Conservation (phyloP, 768 basidiomycete species). For the Mycena olivaceomarginata region DNA sequence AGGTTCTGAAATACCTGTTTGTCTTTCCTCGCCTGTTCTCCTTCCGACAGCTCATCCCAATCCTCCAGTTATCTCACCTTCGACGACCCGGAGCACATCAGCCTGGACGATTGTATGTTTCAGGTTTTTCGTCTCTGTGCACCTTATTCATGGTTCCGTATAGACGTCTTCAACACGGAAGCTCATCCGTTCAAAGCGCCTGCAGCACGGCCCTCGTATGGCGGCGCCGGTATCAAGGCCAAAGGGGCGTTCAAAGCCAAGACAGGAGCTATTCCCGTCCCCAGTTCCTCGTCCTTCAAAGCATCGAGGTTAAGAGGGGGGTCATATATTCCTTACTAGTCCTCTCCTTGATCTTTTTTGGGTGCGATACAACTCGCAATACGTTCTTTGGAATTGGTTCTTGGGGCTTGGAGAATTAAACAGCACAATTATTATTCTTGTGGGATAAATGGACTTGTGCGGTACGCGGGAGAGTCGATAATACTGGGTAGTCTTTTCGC, state of each 20-base stretch:
- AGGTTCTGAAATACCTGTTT: slow-evolving; percentile 88
- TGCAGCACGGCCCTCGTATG: slow-evolving; percentile 43
- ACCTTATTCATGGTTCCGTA: not conserved
- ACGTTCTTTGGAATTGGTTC: not conserved
- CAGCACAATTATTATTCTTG: slow-evolving; percentile 66
- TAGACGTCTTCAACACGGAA: slow-evolving; percentile 84
- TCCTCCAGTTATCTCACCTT: slow-evolving; percentile 59
- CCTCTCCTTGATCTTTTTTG: no score
- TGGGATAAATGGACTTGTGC: slow-evolving; percentile 87
- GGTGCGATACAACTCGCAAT: no score
- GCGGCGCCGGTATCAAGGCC: not conserved
- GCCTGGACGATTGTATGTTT: slow-evolving; percentile 76
- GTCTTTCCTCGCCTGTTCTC: slow-evolving; percentile 50
- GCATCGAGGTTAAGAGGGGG: no score
- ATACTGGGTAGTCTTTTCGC: slow-evolving; percentile 79
- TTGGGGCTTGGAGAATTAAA: not conserved
- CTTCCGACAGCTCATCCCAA: not conserved
- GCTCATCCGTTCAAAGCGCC: slow-evolving; percentile 81
- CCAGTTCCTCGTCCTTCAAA: not conserved
- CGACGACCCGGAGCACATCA: slow-evolving; percentile 80
- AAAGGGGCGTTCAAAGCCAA: slow-evolving; percentile 13
- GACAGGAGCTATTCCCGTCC: not conserved
- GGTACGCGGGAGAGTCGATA: slow-evolving; percentile 83
- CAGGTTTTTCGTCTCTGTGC: slow-evolving; percentile 13
- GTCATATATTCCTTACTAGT: no score